These are phyloP conservation scores for Aphelidium insulamus DNA, from an alignment of 371 early-diverging fungal genomes.

Conservation along the genomic window DNA sequence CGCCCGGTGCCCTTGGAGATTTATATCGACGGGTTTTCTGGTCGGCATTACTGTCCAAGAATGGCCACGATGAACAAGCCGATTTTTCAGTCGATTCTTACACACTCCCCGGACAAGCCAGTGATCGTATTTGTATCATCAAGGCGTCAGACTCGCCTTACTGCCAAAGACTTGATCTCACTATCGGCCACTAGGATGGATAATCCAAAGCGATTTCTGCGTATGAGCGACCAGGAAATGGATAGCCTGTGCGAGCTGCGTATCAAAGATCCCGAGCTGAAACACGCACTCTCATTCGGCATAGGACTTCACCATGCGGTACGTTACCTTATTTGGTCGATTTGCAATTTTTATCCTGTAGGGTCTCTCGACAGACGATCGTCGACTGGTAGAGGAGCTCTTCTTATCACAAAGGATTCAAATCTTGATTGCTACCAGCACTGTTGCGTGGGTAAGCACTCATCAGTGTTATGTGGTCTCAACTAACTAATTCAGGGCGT, in stretches of 20 bases:
- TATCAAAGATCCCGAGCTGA: slow-evolving; percentile 54
- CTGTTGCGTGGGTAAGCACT: slow-evolving; percentile 96
- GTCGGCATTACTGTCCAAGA: slow-evolving; percentile 79
- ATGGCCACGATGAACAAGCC: slow-evolving; percentile 97
- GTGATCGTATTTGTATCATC: slow-evolving; percentile 94
- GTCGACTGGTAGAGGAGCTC: slow-evolving; percentile 76
- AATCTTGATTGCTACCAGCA: slow-evolving; percentile 86
- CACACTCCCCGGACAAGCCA: slow-evolving; percentile 73
- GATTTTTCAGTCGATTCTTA: slow-evolving; percentile 72
- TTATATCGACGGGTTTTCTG: slow-evolving; percentile 87
- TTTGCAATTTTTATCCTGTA: no score
- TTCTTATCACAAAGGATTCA: slow-evolving; percentile 83
- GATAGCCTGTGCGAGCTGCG: slow-evolving; percentile 25
- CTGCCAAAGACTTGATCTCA: slow-evolving; percentile 87
- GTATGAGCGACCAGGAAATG: slow-evolving; percentile 58
- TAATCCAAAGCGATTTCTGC: slow-evolving; percentile 69
- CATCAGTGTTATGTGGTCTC: background rate
- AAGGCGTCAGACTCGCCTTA: slow-evolving; percentile 78
- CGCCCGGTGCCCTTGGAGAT: slow-evolving; percentile 90
- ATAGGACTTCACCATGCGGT: slow-evolving; percentile 97
- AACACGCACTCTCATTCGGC: slow-evolving; percentile 67
- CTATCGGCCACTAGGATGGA: slow-evolving; percentile 72
- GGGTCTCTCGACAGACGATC: slow-evolving; percentile 76
- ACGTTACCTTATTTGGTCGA: no score
- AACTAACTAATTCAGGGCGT: slow-evolving; percentile 57